Evolutionary conservation across 2,329 filamentous ascomycete genomes (phyloP), one percentile per base, ranked within the genome.

Genomic region (Diaporthe amygdali): DNA sequence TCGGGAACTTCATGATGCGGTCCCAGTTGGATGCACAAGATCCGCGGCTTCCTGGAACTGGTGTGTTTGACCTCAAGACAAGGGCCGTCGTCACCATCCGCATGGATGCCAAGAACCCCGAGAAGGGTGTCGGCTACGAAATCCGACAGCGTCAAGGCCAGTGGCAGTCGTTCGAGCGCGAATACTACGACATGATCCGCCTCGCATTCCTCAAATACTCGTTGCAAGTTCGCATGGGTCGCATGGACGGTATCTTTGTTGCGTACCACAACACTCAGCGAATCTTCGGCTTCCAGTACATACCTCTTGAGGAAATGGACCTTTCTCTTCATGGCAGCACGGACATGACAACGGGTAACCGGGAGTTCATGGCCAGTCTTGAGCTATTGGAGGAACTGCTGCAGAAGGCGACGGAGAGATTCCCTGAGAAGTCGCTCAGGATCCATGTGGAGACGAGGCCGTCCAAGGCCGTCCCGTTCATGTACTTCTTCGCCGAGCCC

Each of bases 181-280:
- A 99, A 78, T 98, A 96, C 80, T 97, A 92, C 80, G 96, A 99
- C 81, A 97, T 99, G 95, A 96, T 97, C 72, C 90, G 97, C 67
- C 90, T 95, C 1, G 96, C 96, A 0, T 96, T 99, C 83, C 85
- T 99, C 69, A 99, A 99, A 79, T 99, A 99, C 81, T 97, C 95
- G 12, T 86, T 99, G 37, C 96, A 99, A 82, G 97, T 96, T 34
- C 93, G 96, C 54, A 97, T 99, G 90, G 96, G 97, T 22, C 91
- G 95, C 63, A 99, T 99, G 97, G 96, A 99, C 79, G 96, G 96
- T 68, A 98, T 98, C 63, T 99, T 98, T 78, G 93, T 98, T 27
- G 96, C 96, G 2, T 99, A 91, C 79, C 96, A 99, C 84, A 99
- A 99, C 79, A 94, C 95, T 2, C 88, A 95, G 81, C 93, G 95